Evolutionary conservation across 257 asterid genomes (phyloP), one percentile per base, ranked within the genome.

Genomic region (Solanum ossicruentum): DNA sequence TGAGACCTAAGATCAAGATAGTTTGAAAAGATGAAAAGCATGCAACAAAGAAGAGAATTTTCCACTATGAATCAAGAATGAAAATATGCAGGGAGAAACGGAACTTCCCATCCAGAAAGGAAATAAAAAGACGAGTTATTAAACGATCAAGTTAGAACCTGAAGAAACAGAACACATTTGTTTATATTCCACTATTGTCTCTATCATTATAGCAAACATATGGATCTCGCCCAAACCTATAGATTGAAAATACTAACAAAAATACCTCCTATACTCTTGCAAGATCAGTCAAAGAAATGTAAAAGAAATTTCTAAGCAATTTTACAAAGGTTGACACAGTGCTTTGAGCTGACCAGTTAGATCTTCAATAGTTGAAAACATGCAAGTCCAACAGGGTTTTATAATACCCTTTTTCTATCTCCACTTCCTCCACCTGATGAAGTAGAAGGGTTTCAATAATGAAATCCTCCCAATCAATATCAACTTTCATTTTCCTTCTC

Each of bases 401-500:
- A 84, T 96, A 96, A 87, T 96, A 92, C 71, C 99, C 99, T 58
- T 90, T 94, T 88, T 87, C 95, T 83, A 93, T 95, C 90, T 96
- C 98, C 85, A 88, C 95, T 80, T 92, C 99, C 87, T 87, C 88
- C 16, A 93, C 96, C 83, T 87, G 87, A 86, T 94, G 98, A 69
- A 95, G 97, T 16, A 96, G 89, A 63, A 96, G 98, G 17, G 98
- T 92, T 89, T 94, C 98, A 63, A 96, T 96, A 21, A 94, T 88
- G 71, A 94, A 88, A 89, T 96, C 99, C 85, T 96, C 98, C 94
- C 94, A 93, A 83, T 91, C 95, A 56, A 88, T 84, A 63, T 89
- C 95, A 78, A 83, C 85, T 61, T 84, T 66, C 84, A 10, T 57
- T 87, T 89, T 91, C 89, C 84, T 90, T 89, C 83, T 90, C 47